Percentiles rank a stretch among this genome's conserved stretches.
phyloP scores from a whole-genome alignment of 2,329 filamentous ascomycete genomes.

The Colletotrichum noveboracense region DNA sequence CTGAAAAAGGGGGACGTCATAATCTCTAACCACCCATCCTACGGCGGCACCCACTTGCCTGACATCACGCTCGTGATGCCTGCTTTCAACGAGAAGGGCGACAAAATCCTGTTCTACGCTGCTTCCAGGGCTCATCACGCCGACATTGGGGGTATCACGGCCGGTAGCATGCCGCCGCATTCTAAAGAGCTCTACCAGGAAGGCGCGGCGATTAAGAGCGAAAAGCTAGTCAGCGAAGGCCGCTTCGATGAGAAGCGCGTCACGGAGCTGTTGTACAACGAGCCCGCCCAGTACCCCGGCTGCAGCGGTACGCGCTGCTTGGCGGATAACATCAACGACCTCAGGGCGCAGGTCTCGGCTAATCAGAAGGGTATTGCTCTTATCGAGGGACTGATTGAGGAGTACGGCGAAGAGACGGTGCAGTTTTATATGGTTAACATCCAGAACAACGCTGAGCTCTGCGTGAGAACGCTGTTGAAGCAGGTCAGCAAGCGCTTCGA shows the following conservation, averaged over 20 bases:
- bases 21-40: constrained; percentile 84
- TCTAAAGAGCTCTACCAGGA: constrained; percentile 69
- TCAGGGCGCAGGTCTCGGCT: constrained; percentile 83
- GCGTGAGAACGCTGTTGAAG: constrained; percentile 75
- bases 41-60: constrained; percentile 81
- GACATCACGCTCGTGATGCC: constrained; percentile 84
- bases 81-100: constrained; percentile 68
- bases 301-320: constrained; percentile 82
- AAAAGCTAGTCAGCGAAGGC: constrained; percentile 77
- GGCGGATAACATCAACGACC: constrained; percentile 81
- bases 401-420: constrained; percentile 79
- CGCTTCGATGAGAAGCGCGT: constrained; percentile 81
- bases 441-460: constrained; percentile 78
- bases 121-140: constrained; percentile 82
- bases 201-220: constrained; percentile 66
- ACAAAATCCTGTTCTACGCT: constrained; percentile 81
- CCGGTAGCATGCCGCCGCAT: constrained; percentile 81
- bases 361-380: constrained; percentile 88
- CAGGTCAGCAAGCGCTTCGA: constrained; percentile 73
- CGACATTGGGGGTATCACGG: constrained; percentile 83
- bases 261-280: constrained; percentile 72
- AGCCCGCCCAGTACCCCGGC: constrained; percentile 75
- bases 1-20: constrained; percentile 81
- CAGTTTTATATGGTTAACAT: constrained; percentile 86
- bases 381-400: constrained; percentile 75